Percentiles rank a stretch among this genome's conserved stretches.
Evolutionary conservation across 208 protist genomes (phyloP).

Genomic region (Crithidia brevicula): DNA sequence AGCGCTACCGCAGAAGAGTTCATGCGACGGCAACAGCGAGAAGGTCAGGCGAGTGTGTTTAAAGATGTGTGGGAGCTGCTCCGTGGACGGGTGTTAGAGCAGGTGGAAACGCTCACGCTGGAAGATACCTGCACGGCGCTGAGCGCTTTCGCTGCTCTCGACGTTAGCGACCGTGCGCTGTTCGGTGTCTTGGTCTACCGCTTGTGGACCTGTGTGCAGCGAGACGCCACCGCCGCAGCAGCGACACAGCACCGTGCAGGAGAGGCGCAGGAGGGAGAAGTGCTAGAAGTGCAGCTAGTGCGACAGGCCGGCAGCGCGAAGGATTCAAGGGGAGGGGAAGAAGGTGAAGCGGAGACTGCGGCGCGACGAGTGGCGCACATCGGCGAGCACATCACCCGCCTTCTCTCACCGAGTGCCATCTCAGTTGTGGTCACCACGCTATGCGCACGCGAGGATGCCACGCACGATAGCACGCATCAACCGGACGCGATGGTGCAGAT

Average conservation of each 20-base stretch:
- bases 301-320: neutral
- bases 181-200: conserved; percentile 64
- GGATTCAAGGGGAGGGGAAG: neutral
- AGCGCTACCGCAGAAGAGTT: conserved; percentile 67
- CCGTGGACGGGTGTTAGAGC: conserved; percentile 58
- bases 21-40: conserved; percentile 44
- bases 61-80: conserved; percentile 83
- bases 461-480: neutral
- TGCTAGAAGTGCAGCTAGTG: neutral
- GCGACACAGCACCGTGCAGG: neutral
- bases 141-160: conserved; percentile 79
- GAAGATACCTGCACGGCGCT: conserved; percentile 52
- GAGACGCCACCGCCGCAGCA: neutral
- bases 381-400: conserved; percentile 35
- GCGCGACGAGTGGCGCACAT: conserved; percentile 8
- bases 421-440: conserved; percentile 49
- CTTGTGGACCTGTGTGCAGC: conserved; percentile 45
- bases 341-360: conserved; percentile 5
- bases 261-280: neutral
- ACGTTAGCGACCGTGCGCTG: conserved; percentile 57
- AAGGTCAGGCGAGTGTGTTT: conserved; percentile 62
- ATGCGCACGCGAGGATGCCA: conserved; percentile 18
- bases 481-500: conserved; percentile 14
- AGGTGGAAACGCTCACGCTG: conserved; percentile 22
- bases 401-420: conserved; percentile 66